Evolutionary conservation across 2,329 filamentous ascomycete species (phyloP).

Genomic region (Trichoderma citrinoviride): DNA sequence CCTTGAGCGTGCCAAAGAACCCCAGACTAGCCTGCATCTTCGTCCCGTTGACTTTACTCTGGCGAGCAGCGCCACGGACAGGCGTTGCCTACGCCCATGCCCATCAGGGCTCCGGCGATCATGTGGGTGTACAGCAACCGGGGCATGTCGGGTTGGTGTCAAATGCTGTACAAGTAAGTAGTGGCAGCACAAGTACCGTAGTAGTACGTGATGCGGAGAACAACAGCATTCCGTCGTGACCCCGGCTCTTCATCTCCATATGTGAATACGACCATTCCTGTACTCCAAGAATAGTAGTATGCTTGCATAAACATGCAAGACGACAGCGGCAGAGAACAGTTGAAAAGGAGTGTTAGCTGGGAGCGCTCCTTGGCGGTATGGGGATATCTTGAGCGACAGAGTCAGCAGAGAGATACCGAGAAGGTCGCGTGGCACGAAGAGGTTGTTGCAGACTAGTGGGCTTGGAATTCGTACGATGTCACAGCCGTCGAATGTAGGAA

Average conservation of each 20-base stretch:
- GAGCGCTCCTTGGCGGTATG: not conserved
- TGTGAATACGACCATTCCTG: not conserved
- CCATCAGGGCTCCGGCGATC: not conserved
- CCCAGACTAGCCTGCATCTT: conserved; percentile 8
- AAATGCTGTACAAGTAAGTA: not conserved
- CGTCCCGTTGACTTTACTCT: conserved; percentile 1
- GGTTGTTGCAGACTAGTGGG: not conserved
- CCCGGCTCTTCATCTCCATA: not conserved
- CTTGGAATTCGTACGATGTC: not conserved
- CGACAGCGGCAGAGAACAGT: not conserved
- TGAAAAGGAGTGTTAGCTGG: not conserved
- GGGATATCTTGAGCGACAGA: not conserved
- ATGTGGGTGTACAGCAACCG: not conserved
- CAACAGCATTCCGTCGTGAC: not conserved
- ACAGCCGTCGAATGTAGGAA: conserved; percentile 10
- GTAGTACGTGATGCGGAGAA: conserved; percentile 7
- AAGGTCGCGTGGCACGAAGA: not conserved
- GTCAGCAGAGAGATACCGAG: not conserved
- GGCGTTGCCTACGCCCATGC: not conserved
- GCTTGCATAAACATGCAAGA: not conserved
- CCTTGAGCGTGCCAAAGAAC: conserved; percentile 5
- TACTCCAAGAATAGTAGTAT: not conserved
- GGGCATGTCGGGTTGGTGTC: not conserved
- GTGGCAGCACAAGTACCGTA: too few relatives aligned
- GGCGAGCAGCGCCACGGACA: not conserved